phyloP scores from a whole-genome alignment of 1,284 basidiomycete species.

The Rhodotorula sp. region DNA sequence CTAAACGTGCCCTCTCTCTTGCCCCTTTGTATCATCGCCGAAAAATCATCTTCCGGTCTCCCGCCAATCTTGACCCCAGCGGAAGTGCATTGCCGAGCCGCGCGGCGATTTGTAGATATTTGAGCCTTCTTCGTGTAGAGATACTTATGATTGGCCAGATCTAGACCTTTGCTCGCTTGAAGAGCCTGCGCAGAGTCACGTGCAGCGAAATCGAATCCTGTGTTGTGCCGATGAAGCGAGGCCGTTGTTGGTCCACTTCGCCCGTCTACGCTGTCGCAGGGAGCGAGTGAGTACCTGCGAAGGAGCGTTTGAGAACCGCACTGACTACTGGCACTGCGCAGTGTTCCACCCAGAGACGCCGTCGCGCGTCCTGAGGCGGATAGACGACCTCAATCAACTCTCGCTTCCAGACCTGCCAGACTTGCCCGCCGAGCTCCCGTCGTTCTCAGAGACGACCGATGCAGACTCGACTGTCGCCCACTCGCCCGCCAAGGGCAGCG shows the following conservation, averaged over 20 bases:
- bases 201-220: neutral
- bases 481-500: constrained; percentile 11
- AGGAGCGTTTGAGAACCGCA: neutral
- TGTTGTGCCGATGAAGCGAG: neutral
- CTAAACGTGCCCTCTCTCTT: no score
- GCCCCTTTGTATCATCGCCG: no score
- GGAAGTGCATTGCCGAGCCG: no score
- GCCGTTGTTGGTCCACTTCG: neutral
- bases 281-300: neutral
- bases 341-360: constrained; percentile 42
- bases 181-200: neutral
- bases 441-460: constrained; percentile 30
- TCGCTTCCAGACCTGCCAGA: constrained; percentile 39
- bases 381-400: constrained; percentile 34
- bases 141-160: neutral
- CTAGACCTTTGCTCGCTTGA: no score
- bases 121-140: neutral
- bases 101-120: neutral
- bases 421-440: constrained; percentile 31
- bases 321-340: neutral
- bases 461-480: constrained; percentile 27
- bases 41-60: neutral
- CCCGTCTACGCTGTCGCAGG: neutral
- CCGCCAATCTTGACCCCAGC: no score
- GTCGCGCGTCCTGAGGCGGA: constrained; percentile 40